Evolutionary conservation across 2,329 filamentous ascomycete species (phyloP).

Genomic region (Aspergillus sclerotialis): DNA sequence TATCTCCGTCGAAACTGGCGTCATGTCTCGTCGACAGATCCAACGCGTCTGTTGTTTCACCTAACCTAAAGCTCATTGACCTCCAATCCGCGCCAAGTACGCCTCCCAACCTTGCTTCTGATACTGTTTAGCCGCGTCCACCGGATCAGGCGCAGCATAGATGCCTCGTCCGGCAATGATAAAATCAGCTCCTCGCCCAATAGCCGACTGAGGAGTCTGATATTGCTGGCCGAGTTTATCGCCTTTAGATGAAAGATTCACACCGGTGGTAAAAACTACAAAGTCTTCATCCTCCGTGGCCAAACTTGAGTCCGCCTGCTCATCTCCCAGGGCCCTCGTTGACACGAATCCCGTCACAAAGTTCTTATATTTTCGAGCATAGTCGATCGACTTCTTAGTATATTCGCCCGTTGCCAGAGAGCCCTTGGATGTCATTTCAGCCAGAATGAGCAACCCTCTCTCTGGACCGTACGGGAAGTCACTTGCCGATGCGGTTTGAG

Average conservation of each 20-base stretch:
- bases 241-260: slow-evolving; percentile 41
- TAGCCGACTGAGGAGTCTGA: slow-evolving; percentile 39
- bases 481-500: slow-evolving; percentile 30
- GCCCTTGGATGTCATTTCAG: slow-evolving; percentile 46
- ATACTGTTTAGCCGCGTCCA: slow-evolving; percentile 38
- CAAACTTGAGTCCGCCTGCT: slow-evolving; percentile 19
- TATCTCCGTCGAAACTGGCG: no score
- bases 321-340: slow-evolving; percentile 33
- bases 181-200: slow-evolving; percentile 41
- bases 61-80: no score
- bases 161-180: slow-evolving; percentile 43
- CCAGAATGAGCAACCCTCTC: slow-evolving; percentile 40
- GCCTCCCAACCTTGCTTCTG: slow-evolving; percentile 41
- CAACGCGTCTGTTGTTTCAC: no score
- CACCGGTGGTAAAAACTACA: slow-evolving; percentile 43
- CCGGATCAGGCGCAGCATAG: slow-evolving; percentile 38
- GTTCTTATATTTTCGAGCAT: slow-evolving; percentile 36
- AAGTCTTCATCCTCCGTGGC: slow-evolving; percentile 36
- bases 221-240: slow-evolving; percentile 44
- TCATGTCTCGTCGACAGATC: no score
- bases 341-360: slow-evolving; percentile 43
- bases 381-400: slow-evolving; percentile 40
- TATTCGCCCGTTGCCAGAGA: slow-evolving; percentile 40
- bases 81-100: slow-evolving; percentile 34
- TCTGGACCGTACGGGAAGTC: slow-evolving; percentile 33